Evolutionary conservation across 371 early-diverging fungal genomes (phyloP), one percentile per base, ranked within the genome.

Genomic region (Circinella umbellata): DNA sequence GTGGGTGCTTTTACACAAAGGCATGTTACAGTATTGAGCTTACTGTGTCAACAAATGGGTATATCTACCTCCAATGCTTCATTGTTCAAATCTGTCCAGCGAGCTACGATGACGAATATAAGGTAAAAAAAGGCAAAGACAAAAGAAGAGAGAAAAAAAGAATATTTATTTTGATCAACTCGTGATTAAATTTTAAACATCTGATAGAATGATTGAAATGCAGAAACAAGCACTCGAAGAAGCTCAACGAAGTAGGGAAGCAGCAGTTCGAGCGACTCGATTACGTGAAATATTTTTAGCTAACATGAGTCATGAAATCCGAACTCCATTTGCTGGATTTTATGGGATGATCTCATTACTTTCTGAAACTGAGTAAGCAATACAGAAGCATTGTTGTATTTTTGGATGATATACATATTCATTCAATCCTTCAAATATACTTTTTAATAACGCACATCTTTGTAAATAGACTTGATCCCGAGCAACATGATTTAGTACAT

Each of bases 321-420:
- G 83, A 49, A 86, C 85, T 1, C 88, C 88, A 0, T 88, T 88
- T 62, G 86, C 88, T 34, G 88, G 88, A 0, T 86, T 88, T 60
- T 76, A 86, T 42, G 86, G 88, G 37, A 88, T 86, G 86, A 79
- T 88, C 7, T 88, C 88, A 8, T 64, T 88, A 13, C 69, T 88
- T 34, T 74, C 83, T 5, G 88, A 86, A 46, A 86, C 88, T 7
- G 67, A 74, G 9, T 42, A 39, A 18, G 38, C n/a, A n/a, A 14
- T 55, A 27, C 27, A 27, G 27, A 27, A 27, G 27, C 27, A 27
- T 27, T 27, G n/a, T n/a, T n/a, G 27, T 27, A 27, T 27, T 27
- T 27, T 27, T 27, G 27, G 27, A 27, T 27, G 2, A 27, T 27
- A 27, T 27, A 27, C 27, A 27, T 27, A 27, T 27, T 1, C 27